Evolutionary conservation across 1,139 yeast genomes (phyloP).

Genomic region (Suhomyces coccinellae): DNA sequence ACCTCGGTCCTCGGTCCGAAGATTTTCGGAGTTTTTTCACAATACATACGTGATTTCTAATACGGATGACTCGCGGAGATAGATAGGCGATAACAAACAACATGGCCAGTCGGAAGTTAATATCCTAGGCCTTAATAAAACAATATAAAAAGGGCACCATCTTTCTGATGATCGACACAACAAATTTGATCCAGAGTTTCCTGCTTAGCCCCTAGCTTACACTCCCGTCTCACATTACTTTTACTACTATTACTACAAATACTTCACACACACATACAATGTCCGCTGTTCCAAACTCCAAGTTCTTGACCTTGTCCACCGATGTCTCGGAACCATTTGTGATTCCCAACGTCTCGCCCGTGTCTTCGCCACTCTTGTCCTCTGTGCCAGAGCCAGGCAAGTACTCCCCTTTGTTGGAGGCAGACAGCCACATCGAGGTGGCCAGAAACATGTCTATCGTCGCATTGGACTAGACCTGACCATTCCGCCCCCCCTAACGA

Average conservation of each 20-base stretch:
- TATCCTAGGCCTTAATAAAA: background rate
- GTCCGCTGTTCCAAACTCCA: constrained; percentile 13
- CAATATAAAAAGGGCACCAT: constrained; percentile 2
- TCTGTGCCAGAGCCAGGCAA: constrained; percentile 17
- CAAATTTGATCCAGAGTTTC: no score
- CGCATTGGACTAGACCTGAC: constrained; percentile 22
- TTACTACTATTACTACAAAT: background rate
- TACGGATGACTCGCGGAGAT: constrained; percentile 12
- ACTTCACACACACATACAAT: background rate
- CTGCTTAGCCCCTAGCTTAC: no score
- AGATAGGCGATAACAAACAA: background rate
- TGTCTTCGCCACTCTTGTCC: constrained; percentile 38
- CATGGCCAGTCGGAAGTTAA: constrained; percentile 4
- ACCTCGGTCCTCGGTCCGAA: constrained; percentile 9
- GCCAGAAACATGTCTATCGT: constrained; percentile 29
- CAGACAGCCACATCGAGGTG: constrained; percentile 9
- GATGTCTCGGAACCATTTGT: constrained; percentile 62
- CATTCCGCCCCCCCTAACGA: constrained; percentile 4
- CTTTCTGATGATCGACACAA: background rate
- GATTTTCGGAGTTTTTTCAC: constrained; percentile 10
- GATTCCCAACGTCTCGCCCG: constrained; percentile 64
- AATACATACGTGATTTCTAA: constrained; percentile 8
- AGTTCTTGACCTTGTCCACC: constrained; percentile 54
- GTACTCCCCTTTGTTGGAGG: constrained; percentile 18
- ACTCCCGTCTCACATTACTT: background rate